Conservation (phyloP, 768 basidiomycete genomes). For the Chiua virens region DNA sequence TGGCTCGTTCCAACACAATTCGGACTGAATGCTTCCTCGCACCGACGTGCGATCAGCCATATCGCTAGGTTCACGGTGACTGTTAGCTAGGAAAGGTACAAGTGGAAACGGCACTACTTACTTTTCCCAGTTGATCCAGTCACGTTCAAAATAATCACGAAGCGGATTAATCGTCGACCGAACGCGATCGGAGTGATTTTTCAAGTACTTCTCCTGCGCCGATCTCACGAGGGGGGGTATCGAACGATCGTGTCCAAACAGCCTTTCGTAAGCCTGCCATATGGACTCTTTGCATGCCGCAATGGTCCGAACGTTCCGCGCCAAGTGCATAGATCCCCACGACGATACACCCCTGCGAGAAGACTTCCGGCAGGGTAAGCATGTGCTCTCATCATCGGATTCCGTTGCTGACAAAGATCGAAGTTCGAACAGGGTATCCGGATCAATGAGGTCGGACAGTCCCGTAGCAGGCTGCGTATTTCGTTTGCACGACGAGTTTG, state of each 20-base stretch:
- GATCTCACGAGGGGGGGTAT: conserved; percentile 40
- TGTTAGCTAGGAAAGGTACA: conserved; percentile 6
- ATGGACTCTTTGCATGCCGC: conserved; percentile 69
- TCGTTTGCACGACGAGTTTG: conserved; percentile 39
- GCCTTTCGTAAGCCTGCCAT: conserved; percentile 58
- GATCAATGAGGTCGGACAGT: conserved; percentile 24
- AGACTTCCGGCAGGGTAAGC: conserved; percentile 12
- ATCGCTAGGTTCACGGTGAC: conserved; percentile 46
- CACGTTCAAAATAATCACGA: conserved; percentile 61
- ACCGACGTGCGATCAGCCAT: conserved; percentile 73
- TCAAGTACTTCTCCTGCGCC: conserved; percentile 31
- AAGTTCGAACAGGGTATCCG: conserved; percentile 33
- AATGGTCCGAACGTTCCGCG: conserved; percentile 55
- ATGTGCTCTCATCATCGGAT: conserved; percentile 26
- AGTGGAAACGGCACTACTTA: conserved; percentile 31
- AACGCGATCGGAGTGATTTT: conserved; percentile 16
- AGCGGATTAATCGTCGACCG: conserved; percentile 33
- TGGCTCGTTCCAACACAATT: conserved; percentile 54
- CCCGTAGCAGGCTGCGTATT: conserved; percentile 14
- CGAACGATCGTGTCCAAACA: conserved; percentile 41
- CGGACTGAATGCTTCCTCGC: conserved; percentile 46
- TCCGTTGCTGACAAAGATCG: conserved; percentile 27
- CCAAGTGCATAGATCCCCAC: conserved; percentile 66
- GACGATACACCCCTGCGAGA: conserved; percentile 36
- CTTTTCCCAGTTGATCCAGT: conserved; percentile 73